Conservation (phyloP, 2,329 filamentous ascomycete genomes). For the Penicillium sp. region DNA sequence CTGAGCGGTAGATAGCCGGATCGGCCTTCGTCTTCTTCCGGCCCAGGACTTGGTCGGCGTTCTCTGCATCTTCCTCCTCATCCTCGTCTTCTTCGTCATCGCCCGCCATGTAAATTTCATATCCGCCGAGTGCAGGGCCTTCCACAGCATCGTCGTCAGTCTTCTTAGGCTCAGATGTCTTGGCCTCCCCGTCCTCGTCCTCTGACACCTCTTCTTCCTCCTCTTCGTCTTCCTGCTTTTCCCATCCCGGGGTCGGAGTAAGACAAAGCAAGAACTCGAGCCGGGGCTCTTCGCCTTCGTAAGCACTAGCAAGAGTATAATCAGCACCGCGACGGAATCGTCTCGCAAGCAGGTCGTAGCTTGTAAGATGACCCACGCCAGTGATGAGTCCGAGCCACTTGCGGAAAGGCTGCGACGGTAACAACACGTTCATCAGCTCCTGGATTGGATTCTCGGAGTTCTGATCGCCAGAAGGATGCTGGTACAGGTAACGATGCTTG, state of each 20-base stretch:
- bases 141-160: slow-evolving; percentile 27
- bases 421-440: slow-evolving; percentile 73
- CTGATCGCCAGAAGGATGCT: slow-evolving; percentile 49
- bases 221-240: slow-evolving; percentile 60
- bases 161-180: slow-evolving; percentile 37
- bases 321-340: slow-evolving; percentile 83
- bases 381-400: slow-evolving; percentile 87
- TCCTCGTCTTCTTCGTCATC: slow-evolving; percentile 66
- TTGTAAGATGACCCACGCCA: slow-evolving; percentile 61
- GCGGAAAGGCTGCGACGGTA: slow-evolving; percentile 80
- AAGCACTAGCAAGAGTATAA: slow-evolving; percentile 87
- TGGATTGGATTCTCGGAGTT: slow-evolving; percentile 54
- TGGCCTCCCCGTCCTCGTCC: slow-evolving; percentile 36
- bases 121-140: slow-evolving; percentile 47
- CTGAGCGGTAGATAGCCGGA: slow-evolving; percentile 81
- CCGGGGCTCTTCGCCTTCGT: slow-evolving; percentile 66
- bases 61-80: slow-evolving; percentile 37
- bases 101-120: slow-evolving; percentile 84
- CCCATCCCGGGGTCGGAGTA: slow-evolving; percentile 83
- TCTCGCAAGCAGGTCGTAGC: slow-evolving; percentile 73
- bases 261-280: slow-evolving; percentile 84
- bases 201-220: slow-evolving; percentile 43
- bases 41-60: slow-evolving; percentile 32
- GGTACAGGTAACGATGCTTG: slow-evolving; percentile 89
- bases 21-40: slow-evolving; percentile 50